A percentile compares a stretch with the other conserved stretches of the same genome.
These are phyloP conservation scores for Aspergillus fijiensis DNA, from an alignment of 2,329 filamentous ascomycete species.

Conservation along the genomic window DNA sequence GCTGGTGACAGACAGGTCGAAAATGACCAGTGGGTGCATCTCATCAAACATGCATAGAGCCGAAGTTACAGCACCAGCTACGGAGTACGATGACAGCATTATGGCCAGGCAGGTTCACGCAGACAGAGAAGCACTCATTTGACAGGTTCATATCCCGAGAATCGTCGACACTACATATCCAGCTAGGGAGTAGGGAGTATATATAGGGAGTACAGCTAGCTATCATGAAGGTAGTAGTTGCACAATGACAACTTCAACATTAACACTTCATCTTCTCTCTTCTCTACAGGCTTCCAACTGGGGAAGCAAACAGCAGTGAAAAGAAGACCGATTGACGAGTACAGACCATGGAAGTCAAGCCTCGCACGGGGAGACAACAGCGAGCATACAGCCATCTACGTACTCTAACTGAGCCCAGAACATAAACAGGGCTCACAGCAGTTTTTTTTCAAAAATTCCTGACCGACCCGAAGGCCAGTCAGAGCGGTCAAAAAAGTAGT, in stretches of 20 bases:
- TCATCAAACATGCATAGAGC: background rate
- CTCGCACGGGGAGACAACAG: background rate
- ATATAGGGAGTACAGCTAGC: no score
- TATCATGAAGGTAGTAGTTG: no score
- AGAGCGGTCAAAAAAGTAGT: constrained; percentile 76
- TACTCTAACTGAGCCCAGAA: constrained; percentile 19
- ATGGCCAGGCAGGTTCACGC: no score
- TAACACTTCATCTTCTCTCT: constrained; percentile 22
- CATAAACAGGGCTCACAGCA: constrained; percentile 26
- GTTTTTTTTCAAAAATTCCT: constrained; percentile 73
- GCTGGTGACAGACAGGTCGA: background rate
- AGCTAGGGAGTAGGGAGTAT: no score
- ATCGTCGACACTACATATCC: no score
- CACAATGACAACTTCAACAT: no score
- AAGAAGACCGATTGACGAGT: constrained; percentile 33
- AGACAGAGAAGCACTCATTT: no score
- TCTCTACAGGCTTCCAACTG: constrained; percentile 40
- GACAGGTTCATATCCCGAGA: no score
- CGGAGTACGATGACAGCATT: no score
- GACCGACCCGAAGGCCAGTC: constrained; percentile 66
- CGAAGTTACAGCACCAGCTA: no score
- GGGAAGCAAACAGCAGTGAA: constrained; percentile 39
- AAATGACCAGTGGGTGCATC: background rate
- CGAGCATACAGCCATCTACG: constrained; percentile 5
- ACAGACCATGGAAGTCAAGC: background rate